These are phyloP conservation scores for Phialophora macrospora DNA, from an alignment of 2,329 filamentous ascomycete species.

Conservation along the genomic window DNA sequence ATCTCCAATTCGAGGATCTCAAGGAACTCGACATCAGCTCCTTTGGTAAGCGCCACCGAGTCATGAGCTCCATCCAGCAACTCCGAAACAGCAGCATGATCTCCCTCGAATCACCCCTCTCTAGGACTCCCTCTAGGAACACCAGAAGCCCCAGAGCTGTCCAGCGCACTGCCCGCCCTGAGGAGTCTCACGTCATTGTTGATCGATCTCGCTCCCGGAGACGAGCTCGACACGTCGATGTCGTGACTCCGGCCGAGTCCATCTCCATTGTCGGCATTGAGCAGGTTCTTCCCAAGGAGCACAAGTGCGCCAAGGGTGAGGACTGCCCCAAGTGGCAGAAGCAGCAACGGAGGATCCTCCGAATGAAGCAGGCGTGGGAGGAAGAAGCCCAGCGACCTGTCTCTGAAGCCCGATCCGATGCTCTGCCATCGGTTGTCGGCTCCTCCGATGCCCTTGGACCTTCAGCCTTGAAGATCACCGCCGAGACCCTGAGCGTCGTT, in stretches of 20 bases:
- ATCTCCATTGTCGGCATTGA: slow-evolving; percentile 92
- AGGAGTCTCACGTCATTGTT: slow-evolving; percentile 34
- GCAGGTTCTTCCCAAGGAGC: slow-evolving; percentile 81
- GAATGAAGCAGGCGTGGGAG: slow-evolving; percentile 73
- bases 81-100: slow-evolving; percentile 49
- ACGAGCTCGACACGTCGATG: slow-evolving; percentile 38
- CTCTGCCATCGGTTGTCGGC: slow-evolving; percentile 82
- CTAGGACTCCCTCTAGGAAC: slow-evolving; percentile 31
- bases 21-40: slow-evolving; percentile 68
- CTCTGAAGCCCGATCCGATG: slow-evolving; percentile 72
- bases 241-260: slow-evolving; percentile 77
- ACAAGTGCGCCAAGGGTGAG: slow-evolving; percentile 84
- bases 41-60: slow-evolving; percentile 65
- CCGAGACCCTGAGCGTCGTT: slow-evolving; percentile 71
- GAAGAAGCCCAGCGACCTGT: slow-evolving; percentile 61
- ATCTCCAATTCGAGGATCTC: slow-evolving; percentile 84
- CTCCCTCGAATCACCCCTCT: slow-evolving; percentile 28
- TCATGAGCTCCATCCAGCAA: slow-evolving; percentile 64
- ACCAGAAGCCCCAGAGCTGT: slow-evolving; percentile 29
- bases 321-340: slow-evolving; percentile 81
- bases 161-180: slow-evolving; percentile 32
- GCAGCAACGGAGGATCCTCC: slow-evolving; percentile 76
- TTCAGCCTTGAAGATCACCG: slow-evolving; percentile 70
- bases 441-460: slow-evolving; percentile 89
- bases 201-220: slow-evolving; percentile 38